A percentile compares a stretch with the other conserved stretches of the same genome.
Evolutionary conservation across 768 basidiomycete genomes (phyloP).

Genomic region (Mycena leptocephala): DNA sequence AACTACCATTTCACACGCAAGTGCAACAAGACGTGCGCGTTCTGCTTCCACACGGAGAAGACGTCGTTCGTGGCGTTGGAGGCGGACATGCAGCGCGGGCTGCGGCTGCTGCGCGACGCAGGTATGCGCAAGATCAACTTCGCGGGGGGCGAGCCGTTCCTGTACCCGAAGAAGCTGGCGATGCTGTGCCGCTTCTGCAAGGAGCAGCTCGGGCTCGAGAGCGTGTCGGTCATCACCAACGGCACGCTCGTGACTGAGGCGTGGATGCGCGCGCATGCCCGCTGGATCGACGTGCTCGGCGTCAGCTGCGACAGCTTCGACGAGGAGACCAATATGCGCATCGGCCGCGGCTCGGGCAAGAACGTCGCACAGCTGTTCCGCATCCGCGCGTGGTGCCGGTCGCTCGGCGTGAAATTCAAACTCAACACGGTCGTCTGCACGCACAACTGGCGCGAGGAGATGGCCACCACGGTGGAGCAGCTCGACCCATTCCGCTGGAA

Average conservation of each 20-base stretch:
- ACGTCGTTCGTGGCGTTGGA: slow-evolving; percentile 3
- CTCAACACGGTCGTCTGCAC: slow-evolving; percentile 6
- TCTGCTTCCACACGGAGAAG: slow-evolving; percentile 8
- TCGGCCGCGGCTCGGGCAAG: background rate
- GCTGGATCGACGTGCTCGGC: background rate
- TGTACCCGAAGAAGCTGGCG: slow-evolving; percentile 4
- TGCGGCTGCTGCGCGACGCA: slow-evolving; percentile 1
- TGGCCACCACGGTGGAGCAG: slow-evolving; percentile 4
- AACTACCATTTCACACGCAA: background rate
- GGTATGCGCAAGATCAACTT: slow-evolving; percentile 1
- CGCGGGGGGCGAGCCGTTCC: background rate
- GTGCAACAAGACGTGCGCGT: slow-evolving; percentile 1
- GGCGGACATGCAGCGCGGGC: background rate
- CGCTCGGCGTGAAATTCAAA: background rate
- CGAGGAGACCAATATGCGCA: slow-evolving; percentile 5
- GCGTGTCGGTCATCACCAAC: slow-evolving; percentile 2
- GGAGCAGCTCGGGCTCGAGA: slow-evolving; percentile 4
- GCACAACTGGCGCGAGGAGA: background rate
- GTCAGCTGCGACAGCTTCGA: background rate
- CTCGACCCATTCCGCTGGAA: slow-evolving; percentile 7
- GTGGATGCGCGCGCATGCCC: background rate
- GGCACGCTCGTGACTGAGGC: slow-evolving; percentile 1
- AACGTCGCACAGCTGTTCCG: background rate
- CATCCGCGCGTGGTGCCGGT: background rate
- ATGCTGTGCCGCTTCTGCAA: slow-evolving; percentile 6